These are phyloP conservation scores for Claviceps monticola DNA, from an alignment of 2,329 filamentous ascomycete species.

Conservation along the genomic window DNA sequence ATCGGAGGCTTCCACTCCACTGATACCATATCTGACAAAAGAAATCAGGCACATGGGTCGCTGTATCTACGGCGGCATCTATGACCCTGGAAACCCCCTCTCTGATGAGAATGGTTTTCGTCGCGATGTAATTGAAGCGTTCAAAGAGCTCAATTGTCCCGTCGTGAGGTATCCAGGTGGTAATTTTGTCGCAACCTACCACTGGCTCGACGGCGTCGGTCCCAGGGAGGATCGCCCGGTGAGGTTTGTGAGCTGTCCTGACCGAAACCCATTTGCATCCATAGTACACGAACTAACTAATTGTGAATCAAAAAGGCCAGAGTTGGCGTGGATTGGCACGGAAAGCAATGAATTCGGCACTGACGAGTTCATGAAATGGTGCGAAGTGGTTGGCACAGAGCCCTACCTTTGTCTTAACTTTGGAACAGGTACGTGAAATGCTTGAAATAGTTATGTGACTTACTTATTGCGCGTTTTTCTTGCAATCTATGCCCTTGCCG, in stretches of 20 bases:
- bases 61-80: background rate
- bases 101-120: background rate
- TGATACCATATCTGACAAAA: background rate
- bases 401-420: background rate
- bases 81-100: background rate
- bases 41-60: background rate
- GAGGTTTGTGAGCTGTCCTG: background rate
- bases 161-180: background rate
- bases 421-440: background rate
- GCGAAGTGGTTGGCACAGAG: background rate
- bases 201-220: background rate
- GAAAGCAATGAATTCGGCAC: background rate
- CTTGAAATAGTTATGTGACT: background rate
- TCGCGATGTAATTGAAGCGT: background rate
- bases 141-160: background rate
- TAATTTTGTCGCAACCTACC: background rate
- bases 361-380: slow-evolving; percentile 1
- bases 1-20: background rate
- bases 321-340: background rate
- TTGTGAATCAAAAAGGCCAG: background rate
- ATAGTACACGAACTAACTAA: background rate
- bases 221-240: background rate
- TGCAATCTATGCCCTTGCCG: background rate
- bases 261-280: background rate
- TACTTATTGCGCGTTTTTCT: background rate